Evolutionary conservation across 2,329 filamentous ascomycete genomes (phyloP), one percentile per base, ranked within the genome.

Genomic region (Sporothrix pseudoabietina): DNA sequence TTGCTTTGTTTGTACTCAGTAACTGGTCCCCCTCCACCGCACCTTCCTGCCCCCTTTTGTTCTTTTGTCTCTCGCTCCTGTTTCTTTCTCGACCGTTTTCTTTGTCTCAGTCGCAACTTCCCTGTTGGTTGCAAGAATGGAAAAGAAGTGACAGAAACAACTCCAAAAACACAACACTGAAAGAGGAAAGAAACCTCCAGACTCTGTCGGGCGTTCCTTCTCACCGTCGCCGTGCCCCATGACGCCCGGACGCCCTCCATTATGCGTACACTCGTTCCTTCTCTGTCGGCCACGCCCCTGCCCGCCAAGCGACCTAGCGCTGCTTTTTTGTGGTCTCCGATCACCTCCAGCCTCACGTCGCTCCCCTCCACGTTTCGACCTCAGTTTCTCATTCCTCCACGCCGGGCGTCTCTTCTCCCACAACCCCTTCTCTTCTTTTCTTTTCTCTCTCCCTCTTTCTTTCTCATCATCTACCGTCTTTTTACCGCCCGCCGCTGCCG

Each of bases 331-430:
- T 68, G 41, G 41, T 35, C 44, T 68, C 26, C 44, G 12, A 22
- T n/a, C 32, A 41, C 8, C 30, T 41, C 52, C 49, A 30, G 52
- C 68, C 68, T 57, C 68, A 44, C n/a, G 68, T 26, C 49, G 9
- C 19, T 22, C 49, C 47, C 47, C 66, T 41, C 22, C 39, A 49
- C 54, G 35, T 71, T 61, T 47, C 52, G n/a, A 22, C 68, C 19
- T 44, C 52, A n/a, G 32, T 44, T 57, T 78, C 77, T 69, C 66
- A 39, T 52, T 52, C 66, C 9, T 35, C 30, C 16, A 79, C 77
- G 75, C 73, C 72, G 52, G 52, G 32, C n/a, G 7, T 1, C 35
- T 39, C 14, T 47, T 66, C 26, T 52, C 19, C 26, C 26, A 32
- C 26, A 22, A 54, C 19, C 7, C 8, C 3, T 41, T 54, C 41